Evolutionary conservation across 2,329 filamentous ascomycete species (phyloP).

Genomic region (Dactylellina parvicollis): DNA sequence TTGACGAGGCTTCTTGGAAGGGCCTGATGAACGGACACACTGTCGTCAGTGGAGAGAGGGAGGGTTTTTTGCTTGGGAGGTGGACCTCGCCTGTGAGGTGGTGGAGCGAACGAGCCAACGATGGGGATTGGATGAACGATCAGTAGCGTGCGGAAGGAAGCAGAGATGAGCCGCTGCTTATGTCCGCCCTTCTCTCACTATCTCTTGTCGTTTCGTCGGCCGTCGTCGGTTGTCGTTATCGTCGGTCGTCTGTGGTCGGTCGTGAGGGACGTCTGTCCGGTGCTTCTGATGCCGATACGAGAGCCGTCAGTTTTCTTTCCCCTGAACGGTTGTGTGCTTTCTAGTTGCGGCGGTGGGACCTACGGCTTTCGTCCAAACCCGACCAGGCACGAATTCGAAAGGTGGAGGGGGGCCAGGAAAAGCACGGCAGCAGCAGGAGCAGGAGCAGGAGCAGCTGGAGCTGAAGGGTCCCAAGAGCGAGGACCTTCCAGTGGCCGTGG

Average conservation of each 20-base stretch:
- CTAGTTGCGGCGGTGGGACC: too few relatives aligned
- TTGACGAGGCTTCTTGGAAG: conserved; percentile 9
- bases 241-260: too few relatives aligned
- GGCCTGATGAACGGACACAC: conserved; percentile 7
- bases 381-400: neutral
- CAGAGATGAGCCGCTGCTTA: conserved; percentile 11
- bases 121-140: conserved; percentile 17
- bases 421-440: neutral
- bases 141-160: conserved; percentile 26
- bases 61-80: conserved; percentile 6
- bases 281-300: too few relatives aligned
- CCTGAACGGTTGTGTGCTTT: too few relatives aligned
- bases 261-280: too few relatives aligned
- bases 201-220: neutral
- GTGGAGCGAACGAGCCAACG: neutral
- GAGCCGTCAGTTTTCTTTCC: neutral
- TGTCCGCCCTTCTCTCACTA: neutral
- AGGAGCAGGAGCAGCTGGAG: neutral
- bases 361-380: conserved; percentile 9
- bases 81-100: conserved; percentile 41
- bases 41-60: neutral
- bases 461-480: conserved; percentile 3
- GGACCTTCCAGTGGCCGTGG: neutral
- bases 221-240: too few relatives aligned
- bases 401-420: neutral